Evolutionary conservation across 805 yeast species (phyloP).

Genomic region (Metschnikowia colocasiae): DNA sequence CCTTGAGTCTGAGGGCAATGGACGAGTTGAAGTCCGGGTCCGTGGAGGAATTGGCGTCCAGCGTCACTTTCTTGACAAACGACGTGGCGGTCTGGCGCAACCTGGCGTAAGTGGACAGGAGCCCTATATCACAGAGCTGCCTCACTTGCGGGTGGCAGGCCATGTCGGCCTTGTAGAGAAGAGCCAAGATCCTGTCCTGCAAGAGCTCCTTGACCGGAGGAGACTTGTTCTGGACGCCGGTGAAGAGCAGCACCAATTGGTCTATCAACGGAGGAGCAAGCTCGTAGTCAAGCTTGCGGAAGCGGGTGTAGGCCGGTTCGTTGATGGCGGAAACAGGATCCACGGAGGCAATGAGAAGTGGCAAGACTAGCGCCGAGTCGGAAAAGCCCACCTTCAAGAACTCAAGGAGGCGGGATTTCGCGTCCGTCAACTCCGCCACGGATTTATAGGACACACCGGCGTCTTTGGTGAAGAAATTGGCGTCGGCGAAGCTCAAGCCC

Average conservation of each 20-base stretch:
- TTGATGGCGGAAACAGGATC: slow-evolving; percentile 57
- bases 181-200: slow-evolving; percentile 53
- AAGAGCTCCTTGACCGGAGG: slow-evolving; percentile 54
- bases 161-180: slow-evolving; percentile 52
- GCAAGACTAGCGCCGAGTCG: slow-evolving; percentile 38
- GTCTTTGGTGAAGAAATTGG: slow-evolving; percentile 59
- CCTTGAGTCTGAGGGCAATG: slow-evolving; percentile 52
- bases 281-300: slow-evolving; percentile 50
- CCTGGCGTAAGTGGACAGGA: slow-evolving; percentile 50
- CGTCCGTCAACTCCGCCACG: slow-evolving; percentile 38
- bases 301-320: slow-evolving; percentile 48
- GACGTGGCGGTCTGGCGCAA: slow-evolving; percentile 56
- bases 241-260: slow-evolving; percentile 44
- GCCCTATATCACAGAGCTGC: slow-evolving; percentile 54
- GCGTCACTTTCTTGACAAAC: slow-evolving; percentile 61
- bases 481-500: slow-evolving; percentile 58
- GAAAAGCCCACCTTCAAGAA: slow-evolving; percentile 42
- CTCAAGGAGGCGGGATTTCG: slow-evolving; percentile 29
- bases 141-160: slow-evolving; percentile 41
- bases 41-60: slow-evolving; percentile 7
- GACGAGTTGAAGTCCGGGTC: slow-evolving; percentile 27
- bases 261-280: slow-evolving; percentile 49
- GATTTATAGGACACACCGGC: slow-evolving; percentile 61
- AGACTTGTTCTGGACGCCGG: slow-evolving; percentile 42
- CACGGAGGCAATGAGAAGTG: slow-evolving; percentile 59